Evolutionary conservation across 2,329 filamentous ascomycete species (phyloP).

Genomic region (Teratosphaeria zuluensis): DNA sequence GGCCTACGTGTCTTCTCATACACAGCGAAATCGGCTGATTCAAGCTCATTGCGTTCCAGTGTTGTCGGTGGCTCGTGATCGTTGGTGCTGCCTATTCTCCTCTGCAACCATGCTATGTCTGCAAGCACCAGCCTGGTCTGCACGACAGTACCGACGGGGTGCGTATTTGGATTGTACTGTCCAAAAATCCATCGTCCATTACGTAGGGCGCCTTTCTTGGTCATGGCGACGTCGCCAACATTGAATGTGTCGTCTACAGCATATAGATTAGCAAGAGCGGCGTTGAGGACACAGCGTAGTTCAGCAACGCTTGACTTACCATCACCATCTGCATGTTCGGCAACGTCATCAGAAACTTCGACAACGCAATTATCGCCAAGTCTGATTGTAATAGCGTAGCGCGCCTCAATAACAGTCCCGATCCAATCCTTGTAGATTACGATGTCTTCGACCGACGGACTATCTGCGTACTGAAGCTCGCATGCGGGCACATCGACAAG

Average conservation of each 20-base stretch:
- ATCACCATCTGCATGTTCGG: slow-evolving; percentile 24
- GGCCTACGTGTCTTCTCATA: slow-evolving; percentile 32
- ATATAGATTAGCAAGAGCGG: not conserved
- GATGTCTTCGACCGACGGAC: slow-evolving; percentile 41
- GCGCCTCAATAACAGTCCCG: slow-evolving; percentile 42
- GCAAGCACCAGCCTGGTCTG: slow-evolving; percentile 37
- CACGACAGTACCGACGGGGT: slow-evolving; percentile 44
- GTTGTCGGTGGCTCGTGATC: slow-evolving; percentile 17
- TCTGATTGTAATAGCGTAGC: slow-evolving; percentile 41
- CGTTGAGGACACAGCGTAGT: no score
- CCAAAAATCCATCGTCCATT: slow-evolving; percentile 45
- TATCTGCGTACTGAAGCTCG: slow-evolving; percentile 19
- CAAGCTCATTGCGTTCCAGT: slow-evolving; percentile 29
- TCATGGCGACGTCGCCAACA: slow-evolving; percentile 42
- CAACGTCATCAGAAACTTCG: slow-evolving; percentile 36
- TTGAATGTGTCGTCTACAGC: slow-evolving; percentile 22
- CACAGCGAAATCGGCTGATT: slow-evolving; percentile 31
- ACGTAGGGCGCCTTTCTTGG: slow-evolving; percentile 43
- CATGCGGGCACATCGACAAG: slow-evolving; percentile 21
- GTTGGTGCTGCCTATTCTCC: slow-evolving; percentile 18
- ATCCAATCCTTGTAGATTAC: slow-evolving; percentile 48
- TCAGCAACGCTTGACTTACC: not conserved
- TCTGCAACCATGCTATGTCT: slow-evolving; percentile 44
- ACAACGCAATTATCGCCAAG: slow-evolving; percentile 47
- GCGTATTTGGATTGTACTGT: slow-evolving; percentile 40